These are phyloP conservation scores for Exserohilum turcica DNA, from an alignment of 2,329 filamentous ascomycete genomes.

Conservation along the genomic window DNA sequence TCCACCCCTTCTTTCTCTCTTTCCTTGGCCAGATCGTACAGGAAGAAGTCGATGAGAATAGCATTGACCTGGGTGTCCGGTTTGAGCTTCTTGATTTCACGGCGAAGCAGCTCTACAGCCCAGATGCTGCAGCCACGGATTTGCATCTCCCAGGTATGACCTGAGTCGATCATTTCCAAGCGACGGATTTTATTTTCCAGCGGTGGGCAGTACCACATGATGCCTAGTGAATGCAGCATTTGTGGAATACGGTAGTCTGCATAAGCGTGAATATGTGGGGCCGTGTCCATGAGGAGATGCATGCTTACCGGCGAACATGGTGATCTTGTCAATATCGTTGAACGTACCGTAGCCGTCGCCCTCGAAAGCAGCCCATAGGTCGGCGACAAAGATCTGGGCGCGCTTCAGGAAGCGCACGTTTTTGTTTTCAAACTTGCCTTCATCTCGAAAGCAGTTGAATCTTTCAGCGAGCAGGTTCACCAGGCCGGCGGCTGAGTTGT, in stretches of 20 bases:
- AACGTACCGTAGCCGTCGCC: constrained; percentile 80
- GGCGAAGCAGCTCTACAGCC: constrained; percentile 86
- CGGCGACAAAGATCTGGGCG: constrained; percentile 93
- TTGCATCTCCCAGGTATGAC: constrained; percentile 82
- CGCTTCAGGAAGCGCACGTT: constrained; percentile 86
- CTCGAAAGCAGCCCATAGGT: constrained; percentile 95
- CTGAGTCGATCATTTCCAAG: constrained; percentile 69
- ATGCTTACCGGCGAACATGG: constrained; percentile 80
- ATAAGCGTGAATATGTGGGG: background rate
- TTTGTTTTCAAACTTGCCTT: constrained; percentile 73
- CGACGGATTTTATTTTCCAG: constrained; percentile 72
- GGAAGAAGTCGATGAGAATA: constrained; percentile 93
- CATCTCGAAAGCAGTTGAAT: constrained; percentile 86
- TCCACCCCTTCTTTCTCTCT: constrained; percentile 60
- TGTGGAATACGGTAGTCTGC: constrained; percentile 93
- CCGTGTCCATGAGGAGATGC: background rate
- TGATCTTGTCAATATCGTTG: constrained; percentile 89
- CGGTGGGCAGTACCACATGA: constrained; percentile 81
- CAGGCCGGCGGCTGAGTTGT: constrained; percentile 78
- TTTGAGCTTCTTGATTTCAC: constrained; percentile 76
- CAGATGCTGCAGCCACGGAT: constrained; percentile 92
- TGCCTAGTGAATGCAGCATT: constrained; percentile 82
- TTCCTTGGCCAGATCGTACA: constrained; percentile 94
- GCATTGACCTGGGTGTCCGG: constrained; percentile 78
- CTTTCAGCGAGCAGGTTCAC: constrained; percentile 84